Evolutionary conservation across 2,329 filamentous ascomycete species (phyloP), one percentile per base, ranked within the genome.

Genomic region (Colletotrichum musae): DNA sequence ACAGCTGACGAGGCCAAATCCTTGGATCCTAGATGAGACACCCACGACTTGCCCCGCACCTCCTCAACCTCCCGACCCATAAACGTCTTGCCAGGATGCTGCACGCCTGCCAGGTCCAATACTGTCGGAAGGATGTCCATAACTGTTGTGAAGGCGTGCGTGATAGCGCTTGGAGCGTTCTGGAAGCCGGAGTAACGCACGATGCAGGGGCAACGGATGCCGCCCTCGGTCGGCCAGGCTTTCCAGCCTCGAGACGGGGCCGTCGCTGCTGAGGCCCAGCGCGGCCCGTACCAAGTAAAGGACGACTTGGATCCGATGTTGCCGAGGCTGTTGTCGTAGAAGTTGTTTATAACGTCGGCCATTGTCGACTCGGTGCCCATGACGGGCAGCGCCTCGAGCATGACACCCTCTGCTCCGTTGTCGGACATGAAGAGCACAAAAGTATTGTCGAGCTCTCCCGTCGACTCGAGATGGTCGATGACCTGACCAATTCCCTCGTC

Each of bases 401-500:
- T 58, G 3, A 53, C 73, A 2, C 75, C 79, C 52, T 79, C 77
- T 18, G 78, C 78, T 2, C 78, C 77, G 64, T 88, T 87, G 74
- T 87, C 85, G 24, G 82, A 85, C 82, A 87, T 85, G 80, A 88
- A 88, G 71, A 85, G 83, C 52, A 88, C 79, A 67, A 87, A 84
- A 5, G 85, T 88, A 69, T 87, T 85, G 69, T 88, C 85, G 3
- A 86, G 78, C 72, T 87, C 85, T 50, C 80, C 83, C 5, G 81
- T 85, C n/a, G 79, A 74, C 62, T 84, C 79, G 2, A 88, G 81
- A 63, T 87, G 84, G 48, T 85, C 76, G 43, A 87, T 78, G 4
- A 88, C 84, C 57, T 84, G 84, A 43, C 86, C 87, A 16, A 89
- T 82, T 58, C 86, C 85, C 48, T 77, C 74, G 66, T 89, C 87